Evolutionary conservation across 352 stramenopile species (phyloP).

Genomic region (Globisporangium yorkense): DNA sequence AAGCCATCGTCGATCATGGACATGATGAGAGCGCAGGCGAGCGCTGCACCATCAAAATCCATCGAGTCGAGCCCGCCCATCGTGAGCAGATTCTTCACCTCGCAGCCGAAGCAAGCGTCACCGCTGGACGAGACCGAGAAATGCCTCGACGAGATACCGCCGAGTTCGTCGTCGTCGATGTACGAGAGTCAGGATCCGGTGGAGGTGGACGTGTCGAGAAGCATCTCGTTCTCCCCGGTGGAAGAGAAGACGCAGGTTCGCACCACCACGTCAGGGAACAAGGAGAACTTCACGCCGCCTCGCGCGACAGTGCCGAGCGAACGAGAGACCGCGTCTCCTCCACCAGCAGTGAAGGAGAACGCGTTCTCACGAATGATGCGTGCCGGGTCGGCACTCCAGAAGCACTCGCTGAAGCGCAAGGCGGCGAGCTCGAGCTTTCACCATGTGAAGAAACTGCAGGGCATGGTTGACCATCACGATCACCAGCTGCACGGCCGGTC

Average conservation of each 20-base stretch:
- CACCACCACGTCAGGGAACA: slow-evolving; percentile 14
- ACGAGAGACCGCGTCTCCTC: background rate
- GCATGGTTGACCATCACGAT: background rate
- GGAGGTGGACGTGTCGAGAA: slow-evolving; percentile 38
- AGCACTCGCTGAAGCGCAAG: slow-evolving; percentile 52
- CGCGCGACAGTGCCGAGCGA: slow-evolving; percentile 4
- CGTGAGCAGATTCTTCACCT: slow-evolving; percentile 17
- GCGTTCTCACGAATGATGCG: slow-evolving; percentile 80
- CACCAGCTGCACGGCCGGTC: slow-evolving; percentile 2
- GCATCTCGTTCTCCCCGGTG: slow-evolving; percentile 46
- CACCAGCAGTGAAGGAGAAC: slow-evolving; percentile 40
- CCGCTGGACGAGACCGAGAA: slow-evolving; percentile 22
- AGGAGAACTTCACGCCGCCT: slow-evolving; percentile 36
- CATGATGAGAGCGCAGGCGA: background rate
- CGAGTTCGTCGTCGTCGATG: slow-evolving; percentile 8
- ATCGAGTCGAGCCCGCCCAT: slow-evolving; percentile 5
- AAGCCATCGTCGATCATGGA: slow-evolving; percentile 1
- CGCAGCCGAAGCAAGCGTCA: slow-evolving; percentile 22
- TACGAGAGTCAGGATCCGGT: slow-evolving; percentile 56
- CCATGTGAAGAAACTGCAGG: slow-evolving; percentile 4
- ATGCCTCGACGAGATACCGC: slow-evolving; percentile 9
- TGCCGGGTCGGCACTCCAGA: slow-evolving; percentile 48
- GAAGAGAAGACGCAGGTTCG: slow-evolving; percentile 22
- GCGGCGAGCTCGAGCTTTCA: slow-evolving; percentile 15
- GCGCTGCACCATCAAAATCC: background rate